Evolutionary conservation across 176 grass and related monocot genomes (phyloP), one percentile per base, ranked within the genome.

Genomic region (Bromus sterilis): DNA sequence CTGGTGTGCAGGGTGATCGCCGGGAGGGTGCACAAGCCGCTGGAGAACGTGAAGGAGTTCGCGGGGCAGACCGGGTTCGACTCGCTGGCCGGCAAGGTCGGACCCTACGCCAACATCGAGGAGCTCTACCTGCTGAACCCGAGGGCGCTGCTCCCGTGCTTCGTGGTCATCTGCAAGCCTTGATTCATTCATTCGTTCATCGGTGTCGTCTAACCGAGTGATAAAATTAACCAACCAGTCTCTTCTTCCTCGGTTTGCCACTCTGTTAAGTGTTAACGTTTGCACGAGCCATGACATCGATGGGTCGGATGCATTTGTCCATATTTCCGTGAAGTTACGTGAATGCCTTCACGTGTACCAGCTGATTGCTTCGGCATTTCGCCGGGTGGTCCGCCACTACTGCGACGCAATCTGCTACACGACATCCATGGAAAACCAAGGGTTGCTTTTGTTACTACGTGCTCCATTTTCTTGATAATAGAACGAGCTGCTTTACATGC

Each of bases 111-210:
- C 65, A 97, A 93, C 80, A 93, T 93, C 89, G 94, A 97, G 77
- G 94, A 97, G 74, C 94, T 97, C 2, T 97, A 93, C 79, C 89
- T 97, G 91, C 91, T 97, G 25, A 97, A 91, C 87, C 86, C 94
- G 78, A 89, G 94, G 51, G 94, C 94, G 68, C 81, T 97, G 51
- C 89, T 97, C 44, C 91, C 94, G 43, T 97, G 94, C 86, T 97
- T 97, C 89, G 91, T 97, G 2, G 94, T 93, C 66, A 91, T 97
- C 8, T 97, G 91, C 85, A 97, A 93, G 83, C 61, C 88, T 8
- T 97, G 67, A 73, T 12, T 11, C 44, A 74, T 35, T n/a, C n/a
- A n/a, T n/a, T n/a, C n/a, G n/a, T n/a, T n/a, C n/a, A n/a, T n/a
- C n/a, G n/a, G n/a, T n/a, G n/a, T n/a, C n/a, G n/a, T n/a, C n/a